These are phyloP conservation scores for Mucor plumbeus DNA, from an alignment of 371 early-diverging fungal genomes.

Conservation along the genomic window DNA sequence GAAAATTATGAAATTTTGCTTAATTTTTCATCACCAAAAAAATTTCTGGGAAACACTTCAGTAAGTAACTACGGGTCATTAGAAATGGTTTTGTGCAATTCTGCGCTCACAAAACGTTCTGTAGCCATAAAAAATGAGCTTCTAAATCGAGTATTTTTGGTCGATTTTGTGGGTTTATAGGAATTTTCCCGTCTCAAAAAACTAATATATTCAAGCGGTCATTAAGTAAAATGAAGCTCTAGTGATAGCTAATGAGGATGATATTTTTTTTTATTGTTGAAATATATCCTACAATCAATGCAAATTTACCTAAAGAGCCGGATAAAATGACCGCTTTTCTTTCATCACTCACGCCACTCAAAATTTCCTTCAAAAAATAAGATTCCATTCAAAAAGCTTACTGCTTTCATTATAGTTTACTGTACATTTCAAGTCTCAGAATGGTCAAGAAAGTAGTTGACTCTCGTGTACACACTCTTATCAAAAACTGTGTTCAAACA, in stretches of 20 bases:
- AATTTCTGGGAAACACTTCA: background rate
- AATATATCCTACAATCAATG: background rate
- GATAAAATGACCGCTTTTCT: background rate
- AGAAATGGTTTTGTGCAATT: background rate
- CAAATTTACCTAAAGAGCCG: background rate
- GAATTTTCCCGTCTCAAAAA: no score
- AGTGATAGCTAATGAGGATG: no score
- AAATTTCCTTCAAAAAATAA: background rate
- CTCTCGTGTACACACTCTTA: slow-evolving; percentile 90
- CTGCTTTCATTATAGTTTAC: no score
- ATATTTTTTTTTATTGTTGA: no score
- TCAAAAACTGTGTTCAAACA: slow-evolving; percentile 89
- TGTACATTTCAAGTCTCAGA: no score
- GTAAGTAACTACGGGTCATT: background rate
- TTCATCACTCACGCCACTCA: background rate
- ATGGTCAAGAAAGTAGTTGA: slow-evolving; percentile 93
- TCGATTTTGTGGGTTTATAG: no score
- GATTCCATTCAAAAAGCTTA: background rate
- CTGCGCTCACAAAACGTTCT: background rate
- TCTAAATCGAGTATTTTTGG: background rate
- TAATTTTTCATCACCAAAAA: no score
- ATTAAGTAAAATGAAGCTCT: no score
- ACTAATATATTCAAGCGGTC: no score
- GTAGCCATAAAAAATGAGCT: background rate
- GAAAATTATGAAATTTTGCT: background rate